These are phyloP conservation scores for Henningerozyma blattae DNA, from an alignment of 805 yeast species.

Conservation along the genomic window DNA sequence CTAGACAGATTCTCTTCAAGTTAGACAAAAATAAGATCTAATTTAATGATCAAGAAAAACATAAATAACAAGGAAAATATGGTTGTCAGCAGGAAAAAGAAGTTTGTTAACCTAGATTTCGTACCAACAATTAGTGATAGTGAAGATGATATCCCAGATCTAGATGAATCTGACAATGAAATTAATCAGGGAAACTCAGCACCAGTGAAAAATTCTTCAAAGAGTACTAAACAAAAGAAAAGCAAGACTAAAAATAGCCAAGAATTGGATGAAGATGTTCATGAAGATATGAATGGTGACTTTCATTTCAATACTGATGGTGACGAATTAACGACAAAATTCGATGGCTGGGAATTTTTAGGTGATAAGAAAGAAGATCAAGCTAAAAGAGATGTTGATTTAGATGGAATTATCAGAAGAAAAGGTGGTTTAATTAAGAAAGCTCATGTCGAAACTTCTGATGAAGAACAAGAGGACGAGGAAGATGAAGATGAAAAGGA, in stretches of 20 bases:
- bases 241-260: slow-evolving; percentile 9
- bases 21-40: too few species aligned
- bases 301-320: slow-evolving; percentile 62
- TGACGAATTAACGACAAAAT: slow-evolving; percentile 32
- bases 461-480: slow-evolving; percentile 28
- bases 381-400: slow-evolving; percentile 55
- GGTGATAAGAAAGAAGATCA: slow-evolving; percentile 23
- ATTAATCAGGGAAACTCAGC: slow-evolving; percentile 10
- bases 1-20: too few species aligned
- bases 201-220: slow-evolving; percentile 3
- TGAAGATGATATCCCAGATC: slow-evolving; percentile 53
- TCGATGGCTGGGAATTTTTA: slow-evolving; percentile 80
- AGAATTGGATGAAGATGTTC: slow-evolving; percentile 26
- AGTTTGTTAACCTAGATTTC: slow-evolving; percentile 29
- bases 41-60: too few species aligned
- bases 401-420: slow-evolving; percentile 76
- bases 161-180: slow-evolving; percentile 38
- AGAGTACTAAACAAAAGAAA: slow-evolving; percentile 14
- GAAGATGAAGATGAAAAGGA: slow-evolving; percentile 35
- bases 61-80: too few species aligned
- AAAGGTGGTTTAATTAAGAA: slow-evolving; percentile 65
- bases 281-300: slow-evolving; percentile 58
- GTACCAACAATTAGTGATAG: slow-evolving; percentile 68
- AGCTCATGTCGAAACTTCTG: slow-evolving; percentile 32
- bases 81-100: slow-evolving; percentile 9